Evolutionary conservation across 2,329 filamentous ascomycete species (phyloP).

Genomic region (Claviceps digitariae): DNA sequence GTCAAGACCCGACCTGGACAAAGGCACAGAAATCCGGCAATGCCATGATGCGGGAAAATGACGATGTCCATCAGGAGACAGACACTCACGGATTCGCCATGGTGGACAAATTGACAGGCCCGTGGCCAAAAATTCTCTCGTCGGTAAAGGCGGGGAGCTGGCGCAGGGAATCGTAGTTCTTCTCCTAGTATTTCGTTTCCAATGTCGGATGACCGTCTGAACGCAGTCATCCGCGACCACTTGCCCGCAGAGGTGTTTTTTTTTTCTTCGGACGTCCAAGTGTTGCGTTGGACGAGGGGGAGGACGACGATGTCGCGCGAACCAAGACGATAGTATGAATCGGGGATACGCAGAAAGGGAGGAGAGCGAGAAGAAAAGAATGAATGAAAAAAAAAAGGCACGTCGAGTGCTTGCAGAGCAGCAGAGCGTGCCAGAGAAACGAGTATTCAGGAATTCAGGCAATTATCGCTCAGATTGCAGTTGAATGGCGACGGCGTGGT

Average conservation of each 20-base stretch:
- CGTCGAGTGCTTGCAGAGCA: neutral
- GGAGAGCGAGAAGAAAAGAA: neutral
- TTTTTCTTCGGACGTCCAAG: neutral
- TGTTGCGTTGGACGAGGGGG: neutral
- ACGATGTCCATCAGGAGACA: neutral
- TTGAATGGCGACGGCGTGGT: neutral
- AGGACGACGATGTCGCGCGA: neutral
- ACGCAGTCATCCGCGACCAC: neutral
- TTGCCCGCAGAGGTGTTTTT: neutral
- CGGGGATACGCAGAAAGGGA: neutral
- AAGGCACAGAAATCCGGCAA: neutral
- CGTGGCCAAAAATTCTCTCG: neutral
- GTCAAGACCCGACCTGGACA: neutral
- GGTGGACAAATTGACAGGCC: slow-evolving; percentile 3
- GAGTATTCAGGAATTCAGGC: neutral
- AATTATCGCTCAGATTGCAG: neutral
- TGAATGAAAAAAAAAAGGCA: neutral
- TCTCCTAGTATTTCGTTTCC: neutral
- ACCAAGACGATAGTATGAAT: neutral
- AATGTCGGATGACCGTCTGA: neutral
- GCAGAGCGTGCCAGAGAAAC: neutral
- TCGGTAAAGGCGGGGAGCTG: neutral
- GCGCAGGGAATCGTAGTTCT: neutral
- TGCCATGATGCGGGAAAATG: neutral
- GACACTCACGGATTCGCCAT: slow-evolving; percentile 12